Evolutionary conservation across 176 grass and related monocot genomes (phyloP).

Genomic region (Oryza meyeriana): DNA sequence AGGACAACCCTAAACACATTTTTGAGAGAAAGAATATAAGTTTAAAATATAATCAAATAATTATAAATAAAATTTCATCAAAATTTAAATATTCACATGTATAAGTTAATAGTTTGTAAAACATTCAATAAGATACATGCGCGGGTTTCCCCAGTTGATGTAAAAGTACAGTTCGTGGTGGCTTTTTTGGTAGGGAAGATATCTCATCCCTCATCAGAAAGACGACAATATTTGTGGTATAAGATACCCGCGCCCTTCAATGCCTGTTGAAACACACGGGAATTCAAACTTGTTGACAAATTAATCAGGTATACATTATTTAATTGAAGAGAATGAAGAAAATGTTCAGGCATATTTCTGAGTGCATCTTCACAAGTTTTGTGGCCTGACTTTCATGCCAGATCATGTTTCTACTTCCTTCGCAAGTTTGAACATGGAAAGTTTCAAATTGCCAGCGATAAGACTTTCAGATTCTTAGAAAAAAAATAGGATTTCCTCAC

Average conservation of each 20-base stretch:
- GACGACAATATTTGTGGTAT: background rate
- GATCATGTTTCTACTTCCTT: background rate
- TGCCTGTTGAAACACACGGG: background rate
- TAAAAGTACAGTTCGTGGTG: too few relatives aligned
- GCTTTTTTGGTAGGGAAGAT: background rate
- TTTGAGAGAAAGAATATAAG: too few relatives aligned
- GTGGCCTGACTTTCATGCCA: background rate
- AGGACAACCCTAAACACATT: too few relatives aligned
- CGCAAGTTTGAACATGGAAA: background rate
- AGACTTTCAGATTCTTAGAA: background rate
- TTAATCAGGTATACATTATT: background rate
- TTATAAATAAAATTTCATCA: too few relatives aligned
- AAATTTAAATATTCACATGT: too few relatives aligned
- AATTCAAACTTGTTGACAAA: background rate
- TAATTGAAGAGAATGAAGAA: background rate
- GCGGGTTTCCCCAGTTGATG: too few relatives aligned
- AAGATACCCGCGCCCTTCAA: background rate
- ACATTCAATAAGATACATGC: too few relatives aligned
- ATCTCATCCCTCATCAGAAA: background rate
- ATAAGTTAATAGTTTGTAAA: too few relatives aligned
- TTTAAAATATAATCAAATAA: too few relatives aligned
- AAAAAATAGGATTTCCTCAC: background rate
- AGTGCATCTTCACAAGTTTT: background rate
- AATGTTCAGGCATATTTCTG: background rate
- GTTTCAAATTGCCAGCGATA: background rate